Evolutionary conservation across 306 rosid genomes (phyloP).

Genomic region (Ormosia emarginata): DNA sequence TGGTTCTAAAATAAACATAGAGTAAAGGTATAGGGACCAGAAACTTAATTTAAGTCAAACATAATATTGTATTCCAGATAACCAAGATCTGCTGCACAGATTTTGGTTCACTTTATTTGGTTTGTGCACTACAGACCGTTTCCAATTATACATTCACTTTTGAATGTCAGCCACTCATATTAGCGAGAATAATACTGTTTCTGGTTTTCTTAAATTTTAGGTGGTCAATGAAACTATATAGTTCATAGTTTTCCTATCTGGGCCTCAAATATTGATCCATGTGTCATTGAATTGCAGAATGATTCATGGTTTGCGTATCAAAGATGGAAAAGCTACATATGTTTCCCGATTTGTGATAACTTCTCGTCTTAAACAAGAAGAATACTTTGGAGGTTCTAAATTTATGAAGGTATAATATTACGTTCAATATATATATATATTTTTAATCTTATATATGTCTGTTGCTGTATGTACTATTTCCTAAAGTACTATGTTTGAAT

Average conservation of each 20-base stretch:
- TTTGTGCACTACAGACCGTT: neutral
- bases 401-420: slow-evolving; percentile 67
- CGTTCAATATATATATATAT: neutral
- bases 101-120: neutral
- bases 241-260: neutral
- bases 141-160: neutral
- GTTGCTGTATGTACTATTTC: neutral
- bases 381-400: slow-evolving; percentile 74
- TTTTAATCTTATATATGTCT: neutral
- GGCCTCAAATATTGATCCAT: slow-evolving; percentile 4
- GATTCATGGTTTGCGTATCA: slow-evolving; percentile 93
- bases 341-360: slow-evolving; percentile 85
- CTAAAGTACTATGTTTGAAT: neutral
- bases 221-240: neutral
- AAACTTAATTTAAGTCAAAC: neutral
- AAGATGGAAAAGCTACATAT: slow-evolving; percentile 86
- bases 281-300: slow-evolving; percentile 53
- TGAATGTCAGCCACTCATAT: neutral
- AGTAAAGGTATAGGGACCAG: neutral
- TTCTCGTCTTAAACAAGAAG: slow-evolving; percentile 91
- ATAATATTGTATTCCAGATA: neutral
- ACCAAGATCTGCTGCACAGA: neutral
- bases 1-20: neutral
- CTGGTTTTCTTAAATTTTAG: neutral
- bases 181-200: neutral